These are phyloP conservation scores for Graphilbum sp. DNA, from an alignment of 2,329 filamentous ascomycete species.

Conservation along the genomic window DNA sequence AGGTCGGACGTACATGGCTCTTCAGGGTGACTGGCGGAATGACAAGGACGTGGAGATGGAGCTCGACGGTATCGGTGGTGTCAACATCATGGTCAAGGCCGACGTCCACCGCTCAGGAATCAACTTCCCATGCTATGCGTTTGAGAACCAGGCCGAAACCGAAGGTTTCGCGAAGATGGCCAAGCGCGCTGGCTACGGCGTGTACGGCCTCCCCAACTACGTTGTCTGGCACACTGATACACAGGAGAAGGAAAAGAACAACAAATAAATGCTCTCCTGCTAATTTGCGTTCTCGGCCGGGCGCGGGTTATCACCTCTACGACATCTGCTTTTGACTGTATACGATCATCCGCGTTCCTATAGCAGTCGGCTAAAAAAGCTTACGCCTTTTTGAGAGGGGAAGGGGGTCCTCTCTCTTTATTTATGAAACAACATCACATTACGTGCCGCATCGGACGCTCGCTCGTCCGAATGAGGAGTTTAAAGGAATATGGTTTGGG, in stretches of 20 bases:
- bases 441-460: slow-evolving; percentile 3
- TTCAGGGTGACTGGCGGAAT: slow-evolving; percentile 79
- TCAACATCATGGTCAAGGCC: slow-evolving; percentile 94
- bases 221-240: slow-evolving; percentile 98
- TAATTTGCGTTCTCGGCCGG: no score
- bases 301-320: no score
- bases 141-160: slow-evolving; percentile 97
- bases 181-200: slow-evolving; percentile 83
- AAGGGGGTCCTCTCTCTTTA: no score
- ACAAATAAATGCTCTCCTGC: no score
- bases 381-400: background rate
- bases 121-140: slow-evolving; percentile 92
- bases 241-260: slow-evolving; percentile 83
- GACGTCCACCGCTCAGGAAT: slow-evolving; percentile 94
- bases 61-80: slow-evolving; percentile 89
- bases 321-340: no score
- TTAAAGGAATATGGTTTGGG: slow-evolving; percentile 5
- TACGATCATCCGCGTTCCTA: no score
- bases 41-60: slow-evolving; percentile 87
- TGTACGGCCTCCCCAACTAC: slow-evolving; percentile 89
- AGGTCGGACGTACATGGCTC: slow-evolving; percentile 75
- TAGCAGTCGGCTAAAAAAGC: no score
- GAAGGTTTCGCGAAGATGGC: slow-evolving; percentile 99
- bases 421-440: background rate
- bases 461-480: slow-evolving; percentile 6